phyloP scores from a whole-genome alignment of 257 asterid genomes.

The Linaria vulgaris region DNA sequence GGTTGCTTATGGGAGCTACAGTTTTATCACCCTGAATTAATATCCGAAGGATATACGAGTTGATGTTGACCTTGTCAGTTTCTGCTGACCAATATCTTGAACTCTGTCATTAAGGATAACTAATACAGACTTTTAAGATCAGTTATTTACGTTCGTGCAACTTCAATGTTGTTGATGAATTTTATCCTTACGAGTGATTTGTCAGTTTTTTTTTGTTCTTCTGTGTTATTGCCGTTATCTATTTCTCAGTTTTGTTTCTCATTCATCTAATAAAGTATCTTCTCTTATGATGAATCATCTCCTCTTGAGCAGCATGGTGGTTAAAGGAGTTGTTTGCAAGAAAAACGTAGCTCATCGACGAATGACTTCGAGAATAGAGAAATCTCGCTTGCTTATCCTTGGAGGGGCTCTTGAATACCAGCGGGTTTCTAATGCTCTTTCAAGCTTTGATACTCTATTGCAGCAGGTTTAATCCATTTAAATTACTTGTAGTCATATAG shows the following conservation, averaged over 20 bases:
- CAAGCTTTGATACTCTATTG: slow-evolving; percentile 90
- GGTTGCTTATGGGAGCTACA: slow-evolving; percentile 1
- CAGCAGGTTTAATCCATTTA: slow-evolving; percentile 68
- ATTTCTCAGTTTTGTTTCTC: neutral
- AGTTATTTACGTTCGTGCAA: neutral
- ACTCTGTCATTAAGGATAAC: neutral
- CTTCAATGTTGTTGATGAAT: neutral
- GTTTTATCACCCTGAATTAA: neutral
- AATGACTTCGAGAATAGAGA: slow-evolving; percentile 87
- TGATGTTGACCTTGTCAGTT: neutral
- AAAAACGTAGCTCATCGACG: slow-evolving; percentile 94
- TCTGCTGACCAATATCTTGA: neutral
- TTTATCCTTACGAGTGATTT: neutral
- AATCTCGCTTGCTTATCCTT: slow-evolving; percentile 79
- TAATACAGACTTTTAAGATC: neutral
- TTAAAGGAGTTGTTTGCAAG: slow-evolving; percentile 93
- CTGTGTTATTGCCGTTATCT: slow-evolving; percentile 1
- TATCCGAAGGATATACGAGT: slow-evolving; percentile 5
- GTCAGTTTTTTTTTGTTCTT: neutral
- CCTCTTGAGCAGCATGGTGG: slow-evolving; percentile 56
- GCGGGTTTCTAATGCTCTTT: slow-evolving; percentile 85
- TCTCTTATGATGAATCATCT: slow-evolving; percentile 28
- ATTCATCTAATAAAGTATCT: slow-evolving; percentile 21
- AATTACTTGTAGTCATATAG: slow-evolving; percentile 15
- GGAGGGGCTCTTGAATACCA: slow-evolving; percentile 99